Evolutionary conservation across 257 asterid genomes (phyloP).

Genomic region (Ilex asprella): DNA sequence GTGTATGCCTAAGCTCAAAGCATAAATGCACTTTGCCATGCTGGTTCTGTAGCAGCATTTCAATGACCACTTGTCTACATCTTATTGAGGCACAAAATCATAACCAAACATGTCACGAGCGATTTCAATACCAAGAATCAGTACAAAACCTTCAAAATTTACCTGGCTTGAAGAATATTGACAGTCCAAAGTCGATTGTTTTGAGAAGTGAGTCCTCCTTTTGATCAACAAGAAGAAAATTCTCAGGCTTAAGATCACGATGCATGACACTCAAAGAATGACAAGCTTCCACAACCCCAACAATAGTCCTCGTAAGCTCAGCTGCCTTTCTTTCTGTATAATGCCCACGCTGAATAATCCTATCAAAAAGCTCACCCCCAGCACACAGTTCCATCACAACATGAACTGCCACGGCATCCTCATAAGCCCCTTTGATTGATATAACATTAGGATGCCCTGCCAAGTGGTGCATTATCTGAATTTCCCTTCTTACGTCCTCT

Average conservation of each 20-base stretch:
- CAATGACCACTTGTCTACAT: not conserved
- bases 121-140: not conserved
- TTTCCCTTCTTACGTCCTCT: constrained; percentile 93
- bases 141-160: not conserved
- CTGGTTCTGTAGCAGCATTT: not conserved
- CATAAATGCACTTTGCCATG: not conserved
- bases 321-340: constrained; percentile 93
- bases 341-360: constrained; percentile 90
- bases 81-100: not conserved
- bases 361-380: constrained; percentile 91
- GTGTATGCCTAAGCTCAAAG: too few species aligned
- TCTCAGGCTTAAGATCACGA: constrained; percentile 97
- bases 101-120: not conserved
- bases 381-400: constrained; percentile 90
- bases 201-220: constrained; percentile 89
- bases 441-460: constrained; percentile 87
- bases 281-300: constrained; percentile 94
- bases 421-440: constrained; percentile 87
- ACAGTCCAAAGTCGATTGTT: constrained; percentile 88
- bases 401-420: constrained; percentile 85
- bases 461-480: constrained; percentile 97
- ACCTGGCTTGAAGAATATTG: constrained; percentile 96
- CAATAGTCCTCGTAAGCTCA: constrained; percentile 88
- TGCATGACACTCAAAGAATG: constrained; percentile 96
- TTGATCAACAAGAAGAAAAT: constrained; percentile 77